phyloP scores from a whole-genome alignment of 148 eudicot genomes.

The Simmondsia chinensis region DNA sequence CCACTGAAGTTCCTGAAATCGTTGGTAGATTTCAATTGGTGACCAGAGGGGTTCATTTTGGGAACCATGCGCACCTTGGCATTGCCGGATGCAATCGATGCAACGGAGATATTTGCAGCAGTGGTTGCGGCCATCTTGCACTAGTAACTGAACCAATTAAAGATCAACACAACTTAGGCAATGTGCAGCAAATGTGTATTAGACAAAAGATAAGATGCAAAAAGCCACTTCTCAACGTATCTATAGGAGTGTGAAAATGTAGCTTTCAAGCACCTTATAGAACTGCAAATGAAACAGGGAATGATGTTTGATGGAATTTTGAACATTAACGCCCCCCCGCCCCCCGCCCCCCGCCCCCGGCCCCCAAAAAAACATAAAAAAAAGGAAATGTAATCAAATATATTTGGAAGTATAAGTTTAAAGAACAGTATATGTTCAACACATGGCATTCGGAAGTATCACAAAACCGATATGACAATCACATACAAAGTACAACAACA shows the following conservation, averaged over 20 bases:
- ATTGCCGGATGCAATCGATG: constrained; percentile 11
- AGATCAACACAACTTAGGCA: constrained; percentile 6
- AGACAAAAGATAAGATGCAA: background rate
- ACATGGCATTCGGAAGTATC: too few relatives aligned
- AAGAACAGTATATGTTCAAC: too few relatives aligned
- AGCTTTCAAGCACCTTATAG: background rate
- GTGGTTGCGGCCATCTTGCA: constrained; percentile 15
- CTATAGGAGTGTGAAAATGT: background rate
- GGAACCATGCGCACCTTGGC: constrained; percentile 12
- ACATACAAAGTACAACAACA: too few relatives aligned
- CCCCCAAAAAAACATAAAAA: too few relatives aligned
- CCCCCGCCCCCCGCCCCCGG: too few relatives aligned
- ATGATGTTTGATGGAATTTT: too few relatives aligned
- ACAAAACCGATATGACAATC: too few relatives aligned
- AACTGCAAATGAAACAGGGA: too few relatives aligned
- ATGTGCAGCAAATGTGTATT: background rate
- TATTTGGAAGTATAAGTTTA: too few relatives aligned
- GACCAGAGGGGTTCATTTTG: constrained; percentile 9
- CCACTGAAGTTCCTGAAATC: constrained; percentile 18
- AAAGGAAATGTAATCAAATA: too few relatives aligned
- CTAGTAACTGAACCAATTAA: background rate
- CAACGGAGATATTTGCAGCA: constrained; percentile 14
- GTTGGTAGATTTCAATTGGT: constrained; percentile 10
- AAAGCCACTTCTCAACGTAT: background rate
- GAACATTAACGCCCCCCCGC: too few relatives aligned